Percentiles rank a stretch among this genome's conserved stretches.
These are phyloP conservation scores for Fraxinus excelsior DNA, from an alignment of 257 asterid species.

Conservation along the genomic window DNA sequence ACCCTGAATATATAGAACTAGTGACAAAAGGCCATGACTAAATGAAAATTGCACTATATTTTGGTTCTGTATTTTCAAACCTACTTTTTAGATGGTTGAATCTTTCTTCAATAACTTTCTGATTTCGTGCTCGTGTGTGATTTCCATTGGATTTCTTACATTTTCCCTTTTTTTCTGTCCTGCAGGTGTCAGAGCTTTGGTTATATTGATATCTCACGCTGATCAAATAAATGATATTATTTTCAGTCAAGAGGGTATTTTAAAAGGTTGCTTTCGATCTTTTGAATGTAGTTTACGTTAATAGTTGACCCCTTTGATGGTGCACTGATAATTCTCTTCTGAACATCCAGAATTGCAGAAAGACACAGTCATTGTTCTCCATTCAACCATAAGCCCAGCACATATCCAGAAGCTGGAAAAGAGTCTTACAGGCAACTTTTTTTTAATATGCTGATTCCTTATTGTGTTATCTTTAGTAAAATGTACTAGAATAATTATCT, in stretches of 20 bases:
- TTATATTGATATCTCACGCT: slow-evolving; percentile 67
- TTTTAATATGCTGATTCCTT: slow-evolving; percentile 24
- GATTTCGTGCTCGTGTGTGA: background rate
- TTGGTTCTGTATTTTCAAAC: slow-evolving; percentile 14
- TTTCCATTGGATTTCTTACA: slow-evolving; percentile 1
- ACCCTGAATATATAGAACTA: background rate
- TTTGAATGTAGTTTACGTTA: slow-evolving; percentile 22
- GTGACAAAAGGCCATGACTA: background rate
- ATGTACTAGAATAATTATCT: background rate
- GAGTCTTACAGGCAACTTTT: slow-evolving; percentile 58
- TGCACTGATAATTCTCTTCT: slow-evolving; percentile 22
- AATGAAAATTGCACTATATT: background rate
- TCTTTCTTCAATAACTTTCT: slow-evolving; percentile 4
- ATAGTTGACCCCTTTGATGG: slow-evolving; percentile 26
- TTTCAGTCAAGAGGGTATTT: slow-evolving; percentile 54
- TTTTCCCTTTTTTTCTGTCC: slow-evolving; percentile 15
- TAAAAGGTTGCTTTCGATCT: slow-evolving; percentile 56
- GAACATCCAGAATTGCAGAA: slow-evolving; percentile 58
- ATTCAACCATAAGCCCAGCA: slow-evolving; percentile 64
- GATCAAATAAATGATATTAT: slow-evolving; percentile 68
- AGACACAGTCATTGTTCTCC: slow-evolving; percentile 69
- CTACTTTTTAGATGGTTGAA: background rate
- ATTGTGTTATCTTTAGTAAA: background rate
- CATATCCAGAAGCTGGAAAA: slow-evolving; percentile 66
- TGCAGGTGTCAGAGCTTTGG: slow-evolving; percentile 82